A percentile compares a stretch with the other conserved stretches of the same genome.
These are phyloP conservation scores for Tuber umbilicatum DNA, from an alignment of 495 filamentous ascomycete species.

Conservation along the genomic window DNA sequence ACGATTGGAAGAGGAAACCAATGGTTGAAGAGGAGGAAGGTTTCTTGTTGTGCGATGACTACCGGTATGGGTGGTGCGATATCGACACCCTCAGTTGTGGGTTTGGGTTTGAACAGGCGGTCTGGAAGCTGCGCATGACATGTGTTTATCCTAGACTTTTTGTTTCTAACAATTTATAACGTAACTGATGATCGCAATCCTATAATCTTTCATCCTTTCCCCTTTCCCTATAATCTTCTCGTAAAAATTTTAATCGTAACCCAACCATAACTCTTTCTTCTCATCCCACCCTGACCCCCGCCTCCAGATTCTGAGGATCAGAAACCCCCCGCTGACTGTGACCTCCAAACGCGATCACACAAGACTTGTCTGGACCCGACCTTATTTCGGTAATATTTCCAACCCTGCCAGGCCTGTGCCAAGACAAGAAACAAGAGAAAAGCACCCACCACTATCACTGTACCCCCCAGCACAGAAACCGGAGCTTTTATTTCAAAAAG, in stretches of 20 bases:
- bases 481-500: background rate
- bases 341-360: background rate
- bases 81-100: background rate
- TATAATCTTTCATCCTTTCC: background rate
- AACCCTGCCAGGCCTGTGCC: background rate
- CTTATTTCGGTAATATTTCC: slow-evolving; percentile 1
- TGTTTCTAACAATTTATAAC: background rate
- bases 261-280: background rate
- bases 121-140: slow-evolving; percentile 2
- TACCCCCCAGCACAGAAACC: background rate
- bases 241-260: background rate
- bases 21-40: background rate
- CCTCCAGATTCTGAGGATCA: background rate
- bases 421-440: slow-evolving; percentile 1
- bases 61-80: background rate
- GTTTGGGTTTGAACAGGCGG: background rate
- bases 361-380: background rate
- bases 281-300: background rate
- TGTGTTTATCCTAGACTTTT: background rate
- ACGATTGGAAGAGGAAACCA: background rate
- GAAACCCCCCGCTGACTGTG: background rate
- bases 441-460: slow-evolving; percentile 1
- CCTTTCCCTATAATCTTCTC: background rate
- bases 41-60: background rate
- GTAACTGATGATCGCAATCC: background rate